Evolutionary conservation across 768 basidiomycete species (phyloP).

Genomic region (Lentinus brumalis): DNA sequence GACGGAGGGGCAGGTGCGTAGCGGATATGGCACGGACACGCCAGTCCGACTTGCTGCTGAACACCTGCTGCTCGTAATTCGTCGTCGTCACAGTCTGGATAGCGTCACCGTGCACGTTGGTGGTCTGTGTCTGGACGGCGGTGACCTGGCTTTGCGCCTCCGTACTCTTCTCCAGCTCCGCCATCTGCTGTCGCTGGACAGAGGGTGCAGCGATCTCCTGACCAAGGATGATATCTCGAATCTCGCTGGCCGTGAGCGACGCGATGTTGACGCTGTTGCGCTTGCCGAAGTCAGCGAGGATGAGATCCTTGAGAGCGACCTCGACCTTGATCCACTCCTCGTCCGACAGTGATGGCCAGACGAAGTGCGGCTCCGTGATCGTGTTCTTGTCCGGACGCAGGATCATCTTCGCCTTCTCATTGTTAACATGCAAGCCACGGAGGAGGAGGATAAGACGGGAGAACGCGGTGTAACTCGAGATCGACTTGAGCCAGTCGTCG

Average conservation of each 20-base stretch:
- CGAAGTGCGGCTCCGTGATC: constrained; percentile 95
- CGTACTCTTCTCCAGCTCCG: constrained; percentile 94
- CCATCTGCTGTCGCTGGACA: constrained; percentile 98
- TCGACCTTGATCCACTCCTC: constrained; percentile 99
- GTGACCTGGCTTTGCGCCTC: constrained; percentile 96
- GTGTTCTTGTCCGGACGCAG: constrained; percentile 97
- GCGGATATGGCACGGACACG: constrained; percentile 97
- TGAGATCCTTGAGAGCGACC: constrained; percentile 97
- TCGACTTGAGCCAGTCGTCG: constrained; percentile 98
- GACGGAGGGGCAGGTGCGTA: constrained; percentile 91
- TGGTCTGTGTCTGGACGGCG: constrained; percentile 96
- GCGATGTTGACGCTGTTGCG: constrained; percentile 99
- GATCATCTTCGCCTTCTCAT: constrained; percentile 99
- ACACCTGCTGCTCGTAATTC: constrained; percentile 97
- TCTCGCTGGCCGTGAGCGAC: constrained; percentile 93
- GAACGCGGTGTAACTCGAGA: constrained; percentile 99
- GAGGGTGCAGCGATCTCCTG: constrained; percentile 98
- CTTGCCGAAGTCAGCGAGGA: constrained; percentile 95
- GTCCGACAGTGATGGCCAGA: constrained; percentile 91
- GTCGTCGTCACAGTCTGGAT: constrained; percentile 97
- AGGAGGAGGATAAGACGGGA: constrained; percentile 96
- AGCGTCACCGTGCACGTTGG: constrained; percentile 95
- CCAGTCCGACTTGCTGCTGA: constrained; percentile 99
- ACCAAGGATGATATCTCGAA: constrained; percentile 97
- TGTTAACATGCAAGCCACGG: constrained; percentile 97